A percentile compares a stretch with the other conserved stretches of the same genome.
Evolutionary conservation across 768 basidiomycete species (phyloP).

Genomic region (Mycena latifolia): DNA sequence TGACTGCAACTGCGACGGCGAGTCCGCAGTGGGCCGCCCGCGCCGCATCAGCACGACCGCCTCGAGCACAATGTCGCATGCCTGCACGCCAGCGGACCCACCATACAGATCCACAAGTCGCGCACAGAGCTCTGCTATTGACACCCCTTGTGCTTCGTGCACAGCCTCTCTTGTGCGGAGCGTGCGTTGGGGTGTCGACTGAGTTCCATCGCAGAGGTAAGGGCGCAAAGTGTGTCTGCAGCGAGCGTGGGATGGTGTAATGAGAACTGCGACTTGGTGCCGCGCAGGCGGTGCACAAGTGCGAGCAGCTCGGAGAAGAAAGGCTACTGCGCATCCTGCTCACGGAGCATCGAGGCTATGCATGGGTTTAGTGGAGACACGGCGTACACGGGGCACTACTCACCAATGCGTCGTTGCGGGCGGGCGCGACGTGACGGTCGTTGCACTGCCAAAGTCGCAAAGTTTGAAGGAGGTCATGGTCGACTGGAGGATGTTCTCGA

Average conservation of each 20-base stretch:
- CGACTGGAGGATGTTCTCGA: conserved; percentile 97
- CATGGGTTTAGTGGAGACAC: conserved; percentile 16
- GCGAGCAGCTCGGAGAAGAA: conserved; percentile 88
- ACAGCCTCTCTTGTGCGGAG: no score
- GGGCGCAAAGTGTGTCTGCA: conserved; percentile 44
- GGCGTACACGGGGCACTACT: conserved; percentile 38
- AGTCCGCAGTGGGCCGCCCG: conserved; percentile 64
- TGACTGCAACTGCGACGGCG: conserved; percentile 7
- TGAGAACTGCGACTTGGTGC: conserved; percentile 83
- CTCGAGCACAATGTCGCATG: conserved; percentile 82
- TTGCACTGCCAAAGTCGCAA: conserved; percentile 97
- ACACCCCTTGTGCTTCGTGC: no score
- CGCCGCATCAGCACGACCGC: conserved; percentile 85
- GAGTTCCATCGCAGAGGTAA: conserved; percentile 41
- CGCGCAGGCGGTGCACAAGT: conserved; percentile 87
- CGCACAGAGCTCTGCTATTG: no score
- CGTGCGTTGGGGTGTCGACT: conserved; percentile 46
- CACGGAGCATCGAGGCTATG: conserved; percentile 91
- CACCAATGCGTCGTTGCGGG: conserved; percentile 88
- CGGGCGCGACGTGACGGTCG: conserved; percentile 74
- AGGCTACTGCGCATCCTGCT: conserved; percentile 89
- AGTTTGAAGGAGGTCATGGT: conserved; percentile 90
- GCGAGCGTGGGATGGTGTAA: conserved; percentile 67
- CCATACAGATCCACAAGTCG: no score
- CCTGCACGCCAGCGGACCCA: conserved; percentile 76